Conservation (phyloP, 371 early-diverging fungal genomes). For the Apophysomyces elegans region DNA sequence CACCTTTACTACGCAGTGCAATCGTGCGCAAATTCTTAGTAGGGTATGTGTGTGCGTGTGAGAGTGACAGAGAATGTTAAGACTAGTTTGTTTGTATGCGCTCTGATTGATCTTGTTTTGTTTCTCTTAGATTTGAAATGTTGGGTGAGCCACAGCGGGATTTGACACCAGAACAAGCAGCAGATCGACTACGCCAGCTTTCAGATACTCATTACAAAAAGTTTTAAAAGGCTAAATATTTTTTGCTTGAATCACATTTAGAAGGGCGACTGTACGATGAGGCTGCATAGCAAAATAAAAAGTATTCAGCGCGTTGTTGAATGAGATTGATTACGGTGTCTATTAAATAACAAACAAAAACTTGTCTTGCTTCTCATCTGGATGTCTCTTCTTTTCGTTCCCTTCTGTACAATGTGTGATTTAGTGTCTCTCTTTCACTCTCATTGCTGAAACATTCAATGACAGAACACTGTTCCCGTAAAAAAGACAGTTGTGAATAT, state of each 20-base stretch:
- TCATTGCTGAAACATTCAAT: background rate
- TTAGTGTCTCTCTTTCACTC: background rate
- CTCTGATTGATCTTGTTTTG: constrained; percentile 2
- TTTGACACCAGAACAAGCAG: constrained; percentile 91
- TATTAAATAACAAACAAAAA: constrained; percentile 5
- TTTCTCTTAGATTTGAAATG: constrained; percentile 79
- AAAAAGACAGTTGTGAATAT: background rate
- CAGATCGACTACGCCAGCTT: constrained; percentile 58
- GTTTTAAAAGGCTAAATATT: background rate
- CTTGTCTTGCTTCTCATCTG: background rate
- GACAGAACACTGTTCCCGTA: background rate
- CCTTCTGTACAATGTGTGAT: background rate
- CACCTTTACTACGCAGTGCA: constrained; percentile 87
- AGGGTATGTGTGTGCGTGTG: constrained; percentile 58
- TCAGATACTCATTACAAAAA: constrained; percentile 68
- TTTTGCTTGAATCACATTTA: constrained; percentile 4
- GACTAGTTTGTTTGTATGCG: background rate
- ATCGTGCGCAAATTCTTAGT: constrained; percentile 94
- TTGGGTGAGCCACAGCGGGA: constrained; percentile 93
- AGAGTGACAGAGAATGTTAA: background rate
- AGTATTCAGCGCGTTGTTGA: constrained; percentile 9
- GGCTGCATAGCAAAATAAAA: background rate
- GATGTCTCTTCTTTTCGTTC: background rate
- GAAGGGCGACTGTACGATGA: too few relatives aligned
- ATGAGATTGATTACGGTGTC: constrained; percentile 1